A percentile compares a stretch with the other conserved stretches of the same genome.
Evolutionary conservation across 2,329 filamentous ascomycete species (phyloP).

Genomic region (Teratosphaeria gauchensis): DNA sequence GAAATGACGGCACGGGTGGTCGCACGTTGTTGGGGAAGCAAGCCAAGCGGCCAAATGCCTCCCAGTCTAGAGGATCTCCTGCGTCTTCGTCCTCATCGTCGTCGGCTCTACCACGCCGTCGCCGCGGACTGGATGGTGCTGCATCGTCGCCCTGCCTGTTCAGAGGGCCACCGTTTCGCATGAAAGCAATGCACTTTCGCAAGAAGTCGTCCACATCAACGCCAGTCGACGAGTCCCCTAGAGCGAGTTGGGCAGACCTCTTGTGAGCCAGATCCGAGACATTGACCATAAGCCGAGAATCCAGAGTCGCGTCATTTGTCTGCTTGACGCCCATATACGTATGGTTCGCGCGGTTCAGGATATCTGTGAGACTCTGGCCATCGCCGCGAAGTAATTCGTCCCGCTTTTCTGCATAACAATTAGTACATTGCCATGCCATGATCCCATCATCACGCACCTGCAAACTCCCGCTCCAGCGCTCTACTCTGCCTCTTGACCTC

Average conservation of each 20-base stretch:
- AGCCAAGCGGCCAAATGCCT: constrained; percentile 66
- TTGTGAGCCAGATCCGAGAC: constrained; percentile 72
- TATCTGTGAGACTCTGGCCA: constrained; percentile 42
- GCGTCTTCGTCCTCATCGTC: constrained; percentile 57
- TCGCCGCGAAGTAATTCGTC: constrained; percentile 59
- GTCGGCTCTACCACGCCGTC: constrained; percentile 23
- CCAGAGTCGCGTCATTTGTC: constrained; percentile 81
- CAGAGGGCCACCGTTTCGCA: constrained; percentile 53
- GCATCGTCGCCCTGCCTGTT: constrained; percentile 41
- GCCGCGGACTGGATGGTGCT: constrained; percentile 5
- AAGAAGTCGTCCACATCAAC: constrained; percentile 88
- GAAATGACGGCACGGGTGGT: constrained; percentile 69
- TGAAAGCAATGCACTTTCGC: constrained; percentile 79
- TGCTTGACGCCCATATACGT: constrained; percentile 62
- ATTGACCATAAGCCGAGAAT: constrained; percentile 74
- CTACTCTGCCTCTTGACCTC: constrained; percentile 60
- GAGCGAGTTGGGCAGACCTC: constrained; percentile 62
- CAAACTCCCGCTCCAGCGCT: constrained; percentile 52
- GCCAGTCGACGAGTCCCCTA: constrained; percentile 63
- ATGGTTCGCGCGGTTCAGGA: constrained; percentile 35
- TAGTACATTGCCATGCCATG: not conserved
- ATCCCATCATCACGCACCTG: constrained; percentile 36
- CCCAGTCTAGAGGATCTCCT: constrained; percentile 78
- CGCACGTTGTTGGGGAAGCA: constrained; percentile 64
- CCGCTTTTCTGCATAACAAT: constrained; percentile 49